phyloP scores from a whole-genome alignment of 108 stramenopile genomes.

The Cyclostephanos tholiformis region DNA sequence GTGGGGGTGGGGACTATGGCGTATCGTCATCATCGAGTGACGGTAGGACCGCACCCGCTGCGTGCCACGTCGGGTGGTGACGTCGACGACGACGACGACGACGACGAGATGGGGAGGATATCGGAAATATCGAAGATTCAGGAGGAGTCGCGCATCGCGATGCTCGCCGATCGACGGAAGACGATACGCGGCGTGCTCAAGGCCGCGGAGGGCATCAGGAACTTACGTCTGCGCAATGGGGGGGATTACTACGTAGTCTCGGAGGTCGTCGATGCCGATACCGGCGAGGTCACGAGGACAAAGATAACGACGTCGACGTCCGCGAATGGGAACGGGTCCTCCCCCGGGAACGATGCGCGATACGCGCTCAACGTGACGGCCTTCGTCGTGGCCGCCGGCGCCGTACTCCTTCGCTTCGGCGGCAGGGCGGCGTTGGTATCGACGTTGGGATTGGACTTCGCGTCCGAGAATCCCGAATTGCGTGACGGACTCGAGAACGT shows the following conservation, averaged over 20 bases:
- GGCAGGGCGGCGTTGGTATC: conserved; percentile 85
- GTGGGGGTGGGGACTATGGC: too few species aligned
- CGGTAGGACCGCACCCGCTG: too few species aligned
- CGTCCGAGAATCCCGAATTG: conserved; percentile 81
- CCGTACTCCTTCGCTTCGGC: conserved; percentile 81
- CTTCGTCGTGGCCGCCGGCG: conserved; percentile 84
- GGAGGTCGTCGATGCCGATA: conserved; percentile 49
- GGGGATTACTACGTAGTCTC: conserved; percentile 48
- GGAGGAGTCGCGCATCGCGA: conserved; percentile 65
- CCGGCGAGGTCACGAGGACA: conserved; percentile 32
- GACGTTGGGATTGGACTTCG: conserved; percentile 86
- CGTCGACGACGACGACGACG: too few species aligned
- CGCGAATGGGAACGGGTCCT: conserved; percentile 39
- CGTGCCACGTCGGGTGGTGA: conserved; percentile 7
- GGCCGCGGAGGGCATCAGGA: conserved; percentile 59
- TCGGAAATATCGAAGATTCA: conserved; percentile 32
- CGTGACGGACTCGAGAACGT: conserved; percentile 68
- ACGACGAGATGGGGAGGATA: conserved; percentile 26
- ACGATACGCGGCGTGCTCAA: conserved; percentile 66
- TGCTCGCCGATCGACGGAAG: conserved; percentile 57
- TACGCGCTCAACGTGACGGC: conserved; percentile 77
- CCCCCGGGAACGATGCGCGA: conserved; percentile 76
- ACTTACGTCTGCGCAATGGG: conserved; percentile 56
- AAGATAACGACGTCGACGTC: not conserved
- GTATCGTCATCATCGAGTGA: too few species aligned